Evolutionary conservation across 2,329 filamentous ascomycete species (phyloP).

Genomic region (Alternaria brassicicola): DNA sequence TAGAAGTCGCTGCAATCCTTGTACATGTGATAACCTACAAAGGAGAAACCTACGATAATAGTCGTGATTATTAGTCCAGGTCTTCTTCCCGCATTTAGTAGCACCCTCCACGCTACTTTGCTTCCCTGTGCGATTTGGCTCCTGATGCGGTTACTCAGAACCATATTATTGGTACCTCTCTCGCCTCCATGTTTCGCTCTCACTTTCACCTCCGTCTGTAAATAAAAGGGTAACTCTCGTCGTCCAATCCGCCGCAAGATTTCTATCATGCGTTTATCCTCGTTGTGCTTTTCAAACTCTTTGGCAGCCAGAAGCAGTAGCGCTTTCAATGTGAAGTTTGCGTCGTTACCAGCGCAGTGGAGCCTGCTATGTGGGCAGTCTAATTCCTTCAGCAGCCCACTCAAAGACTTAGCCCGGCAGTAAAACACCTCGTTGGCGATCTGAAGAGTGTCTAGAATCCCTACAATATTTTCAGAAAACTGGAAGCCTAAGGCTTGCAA

Average conservation of each 20-base stretch:
- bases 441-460: neutral
- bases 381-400: neutral
- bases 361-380: neutral
- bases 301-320: neutral
- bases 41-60: neutral
- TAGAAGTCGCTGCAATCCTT: neutral
- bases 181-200: neutral
- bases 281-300: neutral
- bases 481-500: neutral
- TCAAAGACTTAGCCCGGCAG: neutral
- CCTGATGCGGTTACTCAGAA: too few relatives aligned
- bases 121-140: too few relatives aligned
- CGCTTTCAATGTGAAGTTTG: neutral
- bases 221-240: neutral
- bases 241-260: neutral
- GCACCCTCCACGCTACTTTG: neutral
- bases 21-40: neutral
- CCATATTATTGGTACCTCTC: neutral
- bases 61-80: neutral
- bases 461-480: neutral
- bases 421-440: neutral
- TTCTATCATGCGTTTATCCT: neutral
- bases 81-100: neutral
- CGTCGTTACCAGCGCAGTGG: neutral
- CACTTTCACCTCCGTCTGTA: neutral